These are phyloP conservation scores for Scedosporium dehoogii DNA, from an alignment of 2,329 filamentous ascomycete species.

Conservation along the genomic window DNA sequence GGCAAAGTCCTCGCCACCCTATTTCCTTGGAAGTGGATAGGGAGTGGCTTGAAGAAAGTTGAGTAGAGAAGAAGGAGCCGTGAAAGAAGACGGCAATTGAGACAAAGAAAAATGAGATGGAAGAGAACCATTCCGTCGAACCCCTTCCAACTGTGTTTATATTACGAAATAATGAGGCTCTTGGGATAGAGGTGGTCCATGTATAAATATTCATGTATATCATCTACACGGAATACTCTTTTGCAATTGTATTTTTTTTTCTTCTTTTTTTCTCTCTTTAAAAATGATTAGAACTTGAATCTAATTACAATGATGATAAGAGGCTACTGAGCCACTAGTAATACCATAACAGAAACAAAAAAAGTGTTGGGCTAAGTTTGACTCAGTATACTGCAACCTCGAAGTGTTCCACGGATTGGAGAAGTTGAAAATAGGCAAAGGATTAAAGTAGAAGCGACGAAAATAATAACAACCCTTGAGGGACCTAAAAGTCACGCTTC, in stretches of 20 bases:
- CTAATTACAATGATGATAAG: neutral
- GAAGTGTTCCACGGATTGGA: too few species aligned
- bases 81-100: too few species aligned
- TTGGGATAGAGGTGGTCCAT: neutral
- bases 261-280: neutral
- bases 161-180: too few species aligned
- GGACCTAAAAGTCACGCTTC: too few species aligned
- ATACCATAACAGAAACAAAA: neutral
- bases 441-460: too few species aligned
- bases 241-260: neutral
- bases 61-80: neutral
- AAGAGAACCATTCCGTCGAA: neutral
- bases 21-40: slow-evolving; percentile 43
- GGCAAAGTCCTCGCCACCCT: slow-evolving; percentile 69
- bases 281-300: neutral
- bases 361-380: neutral
- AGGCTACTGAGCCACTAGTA: neutral
- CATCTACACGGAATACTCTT: neutral
- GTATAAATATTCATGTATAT: neutral
- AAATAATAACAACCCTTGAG: too few species aligned
- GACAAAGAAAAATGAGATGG: too few species aligned
- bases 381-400: too few species aligned
- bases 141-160: too few species aligned
- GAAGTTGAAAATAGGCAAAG: too few species aligned
- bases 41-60: slow-evolving; percentile 24